Percentiles rank a stretch among this genome's conserved stretches.
phyloP scores from a whole-genome alignment of 257 asterid species.

The Scutellaria galericulata region DNA sequence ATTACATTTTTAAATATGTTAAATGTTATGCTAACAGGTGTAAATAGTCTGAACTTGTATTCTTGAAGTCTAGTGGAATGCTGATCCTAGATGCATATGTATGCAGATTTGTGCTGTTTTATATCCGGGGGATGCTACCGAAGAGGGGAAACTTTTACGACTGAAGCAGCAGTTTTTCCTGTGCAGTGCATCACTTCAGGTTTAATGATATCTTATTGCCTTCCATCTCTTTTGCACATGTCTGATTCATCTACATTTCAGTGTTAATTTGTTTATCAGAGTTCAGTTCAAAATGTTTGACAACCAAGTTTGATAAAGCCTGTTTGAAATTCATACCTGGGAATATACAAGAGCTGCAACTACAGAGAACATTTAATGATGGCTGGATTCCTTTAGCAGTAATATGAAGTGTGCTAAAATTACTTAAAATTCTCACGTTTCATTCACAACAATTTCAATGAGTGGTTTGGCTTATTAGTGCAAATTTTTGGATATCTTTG shows the following conservation, averaged over 20 bases:
- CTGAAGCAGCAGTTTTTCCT: constrained; percentile 97
- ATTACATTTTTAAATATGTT: constrained; percentile 19
- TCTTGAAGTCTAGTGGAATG: constrained; percentile 21
- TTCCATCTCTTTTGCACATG: neutral
- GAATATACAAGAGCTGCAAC: constrained; percentile 12
- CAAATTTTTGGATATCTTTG: constrained; percentile 5
- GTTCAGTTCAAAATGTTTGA: constrained; percentile 15
- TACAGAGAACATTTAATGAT: neutral
- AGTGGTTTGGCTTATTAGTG: neutral
- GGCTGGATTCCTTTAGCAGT: constrained; percentile 13
- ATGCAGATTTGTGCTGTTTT: constrained; percentile 95
- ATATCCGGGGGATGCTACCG: constrained; percentile 99
- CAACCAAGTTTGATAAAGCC: constrained; percentile 8
- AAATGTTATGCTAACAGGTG: constrained; percentile 23
- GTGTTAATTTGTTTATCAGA: neutral
- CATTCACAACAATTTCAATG: constrained; percentile 12
- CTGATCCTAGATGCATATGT: constrained; percentile 16
- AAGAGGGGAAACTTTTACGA: constrained; percentile 85
- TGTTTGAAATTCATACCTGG: neutral
- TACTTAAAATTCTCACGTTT: neutral
- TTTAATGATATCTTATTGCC: constrained; percentile 37
- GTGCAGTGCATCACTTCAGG: constrained; percentile 99
- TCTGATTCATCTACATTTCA: constrained; percentile 14
- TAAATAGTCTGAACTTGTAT: constrained; percentile 26
- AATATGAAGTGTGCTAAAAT: constrained; percentile 18